A percentile compares a stretch with the other conserved stretches of the same genome.
Conservation (phyloP, 2,329 filamentous ascomycete genomes). For the Rhynchosporium graminicola region DNA sequence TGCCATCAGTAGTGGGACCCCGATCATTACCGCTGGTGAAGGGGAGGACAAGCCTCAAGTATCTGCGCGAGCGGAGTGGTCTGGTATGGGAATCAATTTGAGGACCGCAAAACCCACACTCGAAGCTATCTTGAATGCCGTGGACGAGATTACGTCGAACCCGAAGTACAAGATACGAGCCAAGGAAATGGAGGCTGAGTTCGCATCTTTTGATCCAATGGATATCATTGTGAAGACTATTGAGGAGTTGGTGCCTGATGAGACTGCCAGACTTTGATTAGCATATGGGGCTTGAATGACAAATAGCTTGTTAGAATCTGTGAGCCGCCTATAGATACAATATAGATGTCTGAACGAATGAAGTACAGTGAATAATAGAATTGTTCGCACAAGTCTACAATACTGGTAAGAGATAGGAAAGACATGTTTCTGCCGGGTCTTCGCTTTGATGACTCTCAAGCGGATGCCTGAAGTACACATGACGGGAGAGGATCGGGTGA, state of each 20-base stretch:
- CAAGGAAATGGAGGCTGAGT: slow-evolving; percentile 29
- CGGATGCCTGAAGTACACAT: too few species aligned
- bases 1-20: slow-evolving; percentile 39
- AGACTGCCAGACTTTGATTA: neutral
- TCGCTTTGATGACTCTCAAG: too few species aligned
- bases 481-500: too few species aligned
- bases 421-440: too few species aligned
- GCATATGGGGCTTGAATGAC: too few species aligned
- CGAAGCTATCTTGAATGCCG: slow-evolving; percentile 23
- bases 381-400: too few species aligned
- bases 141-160: slow-evolving; percentile 26
- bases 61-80: slow-evolving; percentile 39
- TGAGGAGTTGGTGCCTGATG: slow-evolving; percentile 26
- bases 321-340: too few species aligned
- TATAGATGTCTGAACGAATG: too few species aligned
- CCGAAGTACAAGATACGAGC: slow-evolving; percentile 27
- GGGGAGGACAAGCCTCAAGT: slow-evolving; percentile 43
- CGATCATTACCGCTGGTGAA: slow-evolving; percentile 41
- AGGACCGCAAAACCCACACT: slow-evolving; percentile 24
- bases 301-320: neutral
- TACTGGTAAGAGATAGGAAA: too few species aligned
- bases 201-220: slow-evolving; percentile 27
- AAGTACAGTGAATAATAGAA: too few species aligned
- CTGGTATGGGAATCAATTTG: slow-evolving; percentile 44
- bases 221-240: slow-evolving; percentile 25